Conservation (phyloP, 2,329 filamentous ascomycete genomes). For the Pseudovirgaria hyperparasitica region DNA sequence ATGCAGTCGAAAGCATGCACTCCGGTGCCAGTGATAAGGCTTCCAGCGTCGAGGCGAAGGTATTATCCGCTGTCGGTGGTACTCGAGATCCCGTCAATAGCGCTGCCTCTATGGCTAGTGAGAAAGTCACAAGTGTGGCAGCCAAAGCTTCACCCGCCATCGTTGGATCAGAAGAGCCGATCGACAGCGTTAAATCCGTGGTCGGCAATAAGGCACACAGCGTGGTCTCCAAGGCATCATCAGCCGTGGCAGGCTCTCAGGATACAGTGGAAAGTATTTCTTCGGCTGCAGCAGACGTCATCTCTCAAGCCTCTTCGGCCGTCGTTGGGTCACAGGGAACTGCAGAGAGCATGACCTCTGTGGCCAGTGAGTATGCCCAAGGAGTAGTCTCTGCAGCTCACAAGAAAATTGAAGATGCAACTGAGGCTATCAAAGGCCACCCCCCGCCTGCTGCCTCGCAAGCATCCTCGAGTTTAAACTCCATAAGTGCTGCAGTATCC, state of each 20-base stretch:
- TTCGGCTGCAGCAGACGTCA: constrained; percentile 15
- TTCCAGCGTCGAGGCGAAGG: too few species aligned
- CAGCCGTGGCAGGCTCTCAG: constrained; percentile 6
- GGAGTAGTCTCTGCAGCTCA: constrained; percentile 11
- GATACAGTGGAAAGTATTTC: constrained; percentile 16
- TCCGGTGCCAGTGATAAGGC: too few species aligned
- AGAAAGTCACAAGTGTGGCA: constrained; percentile 11
- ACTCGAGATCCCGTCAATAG: constrained; percentile 11
- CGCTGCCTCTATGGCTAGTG: constrained; percentile 10
- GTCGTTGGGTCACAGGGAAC: constrained; percentile 5
- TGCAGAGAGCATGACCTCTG: constrained; percentile 11
- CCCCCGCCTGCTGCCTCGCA: constrained; percentile 8
- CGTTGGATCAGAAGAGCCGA: constrained; percentile 4
- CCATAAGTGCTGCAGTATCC: constrained; percentile 12
- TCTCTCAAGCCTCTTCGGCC: constrained; percentile 3
- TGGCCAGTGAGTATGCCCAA: constrained; percentile 8
- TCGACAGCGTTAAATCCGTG: constrained; percentile 11
- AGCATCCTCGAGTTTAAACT: constrained; percentile 5
- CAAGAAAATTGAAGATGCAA: constrained; percentile 10
- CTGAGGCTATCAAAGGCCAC: constrained; percentile 11
- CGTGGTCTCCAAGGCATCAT: constrained; percentile 17
- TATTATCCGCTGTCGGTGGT: too few species aligned
- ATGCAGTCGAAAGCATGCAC: too few species aligned
- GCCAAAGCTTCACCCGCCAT: constrained; percentile 10
- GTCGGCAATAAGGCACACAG: constrained; percentile 10